These are phyloP conservation scores for Crepidotus variabilis DNA, from an alignment of 768 basidiomycete genomes.

Conservation along the genomic window DNA sequence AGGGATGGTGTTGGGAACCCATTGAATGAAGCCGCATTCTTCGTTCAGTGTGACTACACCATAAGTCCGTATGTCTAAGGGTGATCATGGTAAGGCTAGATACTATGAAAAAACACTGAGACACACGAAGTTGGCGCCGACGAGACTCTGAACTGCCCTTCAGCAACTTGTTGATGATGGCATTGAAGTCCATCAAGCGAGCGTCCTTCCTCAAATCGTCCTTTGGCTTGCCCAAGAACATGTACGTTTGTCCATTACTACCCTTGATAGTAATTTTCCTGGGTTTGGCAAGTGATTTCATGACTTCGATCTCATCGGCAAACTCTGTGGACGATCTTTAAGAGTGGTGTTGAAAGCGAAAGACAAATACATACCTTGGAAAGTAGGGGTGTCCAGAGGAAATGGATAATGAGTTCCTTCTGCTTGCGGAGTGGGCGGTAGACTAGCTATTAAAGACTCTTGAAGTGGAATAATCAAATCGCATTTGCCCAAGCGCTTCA, in stretches of 20 bases:
- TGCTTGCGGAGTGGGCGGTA: constrained; percentile 71
- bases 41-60: constrained; percentile 98
- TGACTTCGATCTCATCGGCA: constrained; percentile 80
- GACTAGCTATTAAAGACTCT: constrained; percentile 81
- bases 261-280: constrained; percentile 86
- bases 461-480: constrained; percentile 86
- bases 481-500: constrained; percentile 57
- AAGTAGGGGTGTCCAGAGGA: constrained; percentile 69
- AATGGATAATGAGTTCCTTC: constrained; percentile 78
- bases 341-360: not conserved
- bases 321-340: constrained; percentile 47
- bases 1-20: constrained; percentile 92
- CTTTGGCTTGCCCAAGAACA: constrained; percentile 94
- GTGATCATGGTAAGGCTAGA: not conserved
- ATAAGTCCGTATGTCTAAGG: constrained; percentile 90
- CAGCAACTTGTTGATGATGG: constrained; percentile 94
- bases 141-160: constrained; percentile 94
- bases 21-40: constrained; percentile 96
- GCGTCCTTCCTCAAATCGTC: constrained; percentile 98
- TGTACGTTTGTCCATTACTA: constrained; percentile 79
- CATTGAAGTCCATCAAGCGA: constrained; percentile 95
- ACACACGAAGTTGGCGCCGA: constrained; percentile 82
- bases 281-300: constrained; percentile 88
- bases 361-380: constrained; percentile 49
- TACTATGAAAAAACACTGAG: not conserved